These are phyloP conservation scores for Beauveria sp. DNA, from an alignment of 2,329 filamentous ascomycete species.

Conservation along the genomic window DNA sequence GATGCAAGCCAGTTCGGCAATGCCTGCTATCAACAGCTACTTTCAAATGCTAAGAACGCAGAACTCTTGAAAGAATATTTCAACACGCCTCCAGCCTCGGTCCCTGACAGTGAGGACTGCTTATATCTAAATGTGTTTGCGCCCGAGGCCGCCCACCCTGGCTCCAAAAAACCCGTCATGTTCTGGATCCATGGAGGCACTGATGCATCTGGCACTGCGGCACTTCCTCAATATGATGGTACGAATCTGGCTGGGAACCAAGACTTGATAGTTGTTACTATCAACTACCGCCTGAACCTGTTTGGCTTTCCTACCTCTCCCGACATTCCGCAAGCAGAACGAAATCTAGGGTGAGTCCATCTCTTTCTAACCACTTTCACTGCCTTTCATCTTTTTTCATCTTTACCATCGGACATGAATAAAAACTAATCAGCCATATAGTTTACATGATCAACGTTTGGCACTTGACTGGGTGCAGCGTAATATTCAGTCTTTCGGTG, in stretches of 20 bases:
- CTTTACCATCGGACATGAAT: background rate
- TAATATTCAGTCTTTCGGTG: constrained; percentile 56
- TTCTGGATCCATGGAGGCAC: constrained; percentile 37
- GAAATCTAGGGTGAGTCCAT: constrained; percentile 19
- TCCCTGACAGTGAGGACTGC: constrained; percentile 25
- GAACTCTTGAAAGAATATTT: constrained; percentile 12
- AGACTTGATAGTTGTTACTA: constrained; percentile 38
- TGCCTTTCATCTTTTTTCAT: background rate
- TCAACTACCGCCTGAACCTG: constrained; percentile 37
- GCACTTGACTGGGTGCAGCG: constrained; percentile 54
- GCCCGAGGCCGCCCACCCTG: constrained; percentile 14
- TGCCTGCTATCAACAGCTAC: constrained; percentile 15
- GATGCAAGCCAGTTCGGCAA: constrained; percentile 19
- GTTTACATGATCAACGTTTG: constrained; percentile 41
- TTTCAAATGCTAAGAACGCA: background rate
- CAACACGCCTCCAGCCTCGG: constrained; percentile 18
- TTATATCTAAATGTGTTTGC: constrained; percentile 26
- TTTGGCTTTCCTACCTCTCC: constrained; percentile 33
- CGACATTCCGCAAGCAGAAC: constrained; percentile 13
- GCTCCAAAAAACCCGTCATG: constrained; percentile 29
- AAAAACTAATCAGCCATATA: constrained; percentile 1
- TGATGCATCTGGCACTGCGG: constrained; percentile 28
- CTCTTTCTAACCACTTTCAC: background rate
- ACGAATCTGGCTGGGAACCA: constrained; percentile 31
- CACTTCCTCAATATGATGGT: constrained; percentile 32